Evolutionary conservation across 257 asterid species (phyloP).

Genomic region (Linderniella brevidens): DNA sequence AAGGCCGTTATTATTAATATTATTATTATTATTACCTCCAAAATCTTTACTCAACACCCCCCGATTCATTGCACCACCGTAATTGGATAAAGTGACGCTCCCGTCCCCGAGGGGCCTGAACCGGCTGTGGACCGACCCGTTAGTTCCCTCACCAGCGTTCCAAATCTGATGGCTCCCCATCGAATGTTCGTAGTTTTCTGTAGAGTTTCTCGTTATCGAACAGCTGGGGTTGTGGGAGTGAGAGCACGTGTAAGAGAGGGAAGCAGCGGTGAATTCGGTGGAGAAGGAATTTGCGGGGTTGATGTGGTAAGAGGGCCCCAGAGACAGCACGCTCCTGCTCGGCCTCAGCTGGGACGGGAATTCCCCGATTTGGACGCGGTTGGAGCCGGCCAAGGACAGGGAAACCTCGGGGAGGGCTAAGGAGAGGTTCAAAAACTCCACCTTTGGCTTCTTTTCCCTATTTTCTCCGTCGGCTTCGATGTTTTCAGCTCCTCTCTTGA

Average conservation of each 20-base stretch:
- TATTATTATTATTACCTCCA: slow-evolving; percentile 3
- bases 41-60: slow-evolving; percentile 35
- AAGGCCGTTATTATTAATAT: slow-evolving; percentile 38
- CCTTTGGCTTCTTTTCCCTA: slow-evolving; percentile 58
- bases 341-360: slow-evolving; percentile 43
- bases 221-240: slow-evolving; percentile 84
- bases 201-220: slow-evolving; percentile 63
- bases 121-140: slow-evolving; percentile 79
- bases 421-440: slow-evolving; percentile 71
- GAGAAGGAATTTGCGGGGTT: slow-evolving; percentile 55
- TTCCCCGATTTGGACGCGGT: slow-evolving; percentile 44
- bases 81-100: slow-evolving; percentile 40
- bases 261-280: slow-evolving; percentile 69
- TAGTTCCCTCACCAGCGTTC: slow-evolving; percentile 92
- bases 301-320: slow-evolving; percentile 49
- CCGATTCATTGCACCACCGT: slow-evolving; percentile 27
- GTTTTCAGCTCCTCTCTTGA: slow-evolving; percentile 43
- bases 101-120: slow-evolving; percentile 87
- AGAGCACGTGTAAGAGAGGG: slow-evolving; percentile 35
- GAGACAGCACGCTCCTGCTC: slow-evolving; percentile 47
- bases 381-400: slow-evolving; percentile 57
- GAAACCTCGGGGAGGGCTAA: slow-evolving; percentile 71
- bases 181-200: slow-evolving; percentile 51
- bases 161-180: slow-evolving; percentile 61
- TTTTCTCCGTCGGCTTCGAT: slow-evolving; percentile 30